A percentile compares a stretch with the other conserved stretches of the same genome.
Conservation (phyloP, 2,329 filamentous ascomycete genomes). For the Fusarium illudens region DNA sequence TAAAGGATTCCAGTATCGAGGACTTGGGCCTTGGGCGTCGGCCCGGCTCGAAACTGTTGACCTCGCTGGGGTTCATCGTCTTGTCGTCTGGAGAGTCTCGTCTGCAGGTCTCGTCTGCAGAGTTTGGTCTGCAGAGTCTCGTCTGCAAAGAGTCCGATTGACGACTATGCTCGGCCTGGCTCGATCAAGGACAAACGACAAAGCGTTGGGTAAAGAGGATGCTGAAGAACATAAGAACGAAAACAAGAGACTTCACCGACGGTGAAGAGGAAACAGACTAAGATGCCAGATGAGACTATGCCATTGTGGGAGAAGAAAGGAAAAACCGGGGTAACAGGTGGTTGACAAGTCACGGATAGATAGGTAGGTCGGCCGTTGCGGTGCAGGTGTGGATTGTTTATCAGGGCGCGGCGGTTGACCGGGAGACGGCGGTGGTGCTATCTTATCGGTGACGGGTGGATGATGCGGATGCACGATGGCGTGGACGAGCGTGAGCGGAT, state of each 20-base stretch:
- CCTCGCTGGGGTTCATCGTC: constrained; percentile 18
- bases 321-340: constrained; percentile 34
- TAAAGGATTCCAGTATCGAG: constrained; percentile 59
- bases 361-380: constrained; percentile 35
- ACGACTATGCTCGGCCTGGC: constrained; percentile 7
- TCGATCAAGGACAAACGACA: constrained; percentile 1
- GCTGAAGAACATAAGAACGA: constrained; percentile 19
- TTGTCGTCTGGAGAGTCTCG: constrained; percentile 1
- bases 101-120: no score
- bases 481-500: constrained; percentile 10
- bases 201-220: constrained; percentile 16
- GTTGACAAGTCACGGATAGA: constrained; percentile 28
- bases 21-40: constrained; percentile 57
- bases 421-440: constrained; percentile 28
- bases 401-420: constrained; percentile 36
- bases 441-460: constrained; percentile 34
- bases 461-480: constrained; percentile 17
- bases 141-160: constrained; percentile 22
- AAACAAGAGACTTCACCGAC: constrained; percentile 22
- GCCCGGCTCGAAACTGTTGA: constrained; percentile 30
- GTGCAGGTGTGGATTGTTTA: constrained; percentile 37
- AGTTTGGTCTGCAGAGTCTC: no score
- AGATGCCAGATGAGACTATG: constrained; percentile 34
- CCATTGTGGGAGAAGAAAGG: constrained; percentile 34
- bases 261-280: constrained; percentile 26